phyloP scores from a whole-genome alignment of 2,329 filamentous ascomycete species.

The Beauveria sp. region DNA sequence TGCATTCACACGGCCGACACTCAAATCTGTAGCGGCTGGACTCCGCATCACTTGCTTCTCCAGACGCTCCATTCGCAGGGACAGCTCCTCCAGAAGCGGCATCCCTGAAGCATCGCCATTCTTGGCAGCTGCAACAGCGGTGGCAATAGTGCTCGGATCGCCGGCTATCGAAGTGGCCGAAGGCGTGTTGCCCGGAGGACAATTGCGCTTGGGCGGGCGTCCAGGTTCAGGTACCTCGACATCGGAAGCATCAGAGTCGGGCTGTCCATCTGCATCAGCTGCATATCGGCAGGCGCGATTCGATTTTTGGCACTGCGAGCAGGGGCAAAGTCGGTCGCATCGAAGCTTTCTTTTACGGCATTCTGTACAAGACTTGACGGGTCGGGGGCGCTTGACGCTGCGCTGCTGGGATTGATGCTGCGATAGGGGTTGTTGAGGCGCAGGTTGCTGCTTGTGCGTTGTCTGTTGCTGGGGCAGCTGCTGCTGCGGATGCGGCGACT shows the following conservation, averaged over 20 bases:
- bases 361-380: slow-evolving; percentile 49
- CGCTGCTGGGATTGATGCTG: slow-evolving; percentile 24
- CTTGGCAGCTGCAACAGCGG: slow-evolving; percentile 17
- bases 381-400: slow-evolving; percentile 46
- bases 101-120: slow-evolving; percentile 26
- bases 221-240: slow-evolving; percentile 24
- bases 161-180: slow-evolving; percentile 6
- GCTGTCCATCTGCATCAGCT: slow-evolving; percentile 38
- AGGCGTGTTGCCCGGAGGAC: slow-evolving; percentile 20
- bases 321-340: slow-evolving; percentile 49
- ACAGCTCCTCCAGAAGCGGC: slow-evolving; percentile 39
- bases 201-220: slow-evolving; percentile 34
- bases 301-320: slow-evolving; percentile 52
- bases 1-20: slow-evolving; percentile 23
- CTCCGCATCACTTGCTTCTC: slow-evolving; percentile 41
- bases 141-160: slow-evolving; percentile 1
- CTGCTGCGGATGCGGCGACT: background rate
- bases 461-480: background rate
- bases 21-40: slow-evolving; percentile 30
- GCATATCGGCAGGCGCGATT: slow-evolving; percentile 46
- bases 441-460: slow-evolving; percentile 13
- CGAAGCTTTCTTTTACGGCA: slow-evolving; percentile 50
- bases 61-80: slow-evolving; percentile 44
- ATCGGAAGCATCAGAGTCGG: slow-evolving; percentile 44
- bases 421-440: slow-evolving; percentile 10